These are phyloP conservation scores for Paecilomyces sp. DNA, from an alignment of 2,329 filamentous ascomycete species.

Conservation along the genomic window DNA sequence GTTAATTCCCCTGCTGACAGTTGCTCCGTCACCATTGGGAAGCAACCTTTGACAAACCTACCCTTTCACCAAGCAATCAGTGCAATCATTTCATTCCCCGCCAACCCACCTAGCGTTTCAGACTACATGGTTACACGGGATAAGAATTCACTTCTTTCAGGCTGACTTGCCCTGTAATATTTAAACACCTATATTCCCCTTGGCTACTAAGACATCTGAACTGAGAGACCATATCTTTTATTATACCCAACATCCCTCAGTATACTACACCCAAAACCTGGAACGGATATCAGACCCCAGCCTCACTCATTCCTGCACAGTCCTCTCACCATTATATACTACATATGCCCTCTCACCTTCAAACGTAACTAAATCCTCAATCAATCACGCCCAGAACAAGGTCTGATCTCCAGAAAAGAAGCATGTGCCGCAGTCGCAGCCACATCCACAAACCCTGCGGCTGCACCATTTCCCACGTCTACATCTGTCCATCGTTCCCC, in stretches of 20 bases:
- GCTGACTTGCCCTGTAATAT: neutral
- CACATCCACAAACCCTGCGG: conserved; percentile 9
- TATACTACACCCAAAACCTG: no score
- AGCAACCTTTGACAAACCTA: neutral
- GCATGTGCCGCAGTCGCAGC: conserved; percentile 10
- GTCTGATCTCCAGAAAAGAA: neutral
- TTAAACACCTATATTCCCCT: neutral
- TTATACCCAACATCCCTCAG: neutral
- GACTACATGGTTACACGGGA: neutral
- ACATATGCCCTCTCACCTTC: no score
- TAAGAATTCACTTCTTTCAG: neutral
- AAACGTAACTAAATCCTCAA: neutral
- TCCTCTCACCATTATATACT: no score
- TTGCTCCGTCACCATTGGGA: neutral
- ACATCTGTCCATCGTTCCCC: conserved; percentile 6
- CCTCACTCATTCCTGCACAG: no score
- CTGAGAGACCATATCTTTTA: neutral
- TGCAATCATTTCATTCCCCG: neutral
- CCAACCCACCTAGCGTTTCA: neutral
- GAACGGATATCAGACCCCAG: no score
- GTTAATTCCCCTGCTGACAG: neutral
- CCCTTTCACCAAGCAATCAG: neutral
- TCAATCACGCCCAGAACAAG: neutral
- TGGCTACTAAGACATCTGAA: neutral
- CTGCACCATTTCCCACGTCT: conserved; percentile 9